Conservation (phyloP, 1,284 basidiomycete species). For the Moesziomyces sp. region DNA sequence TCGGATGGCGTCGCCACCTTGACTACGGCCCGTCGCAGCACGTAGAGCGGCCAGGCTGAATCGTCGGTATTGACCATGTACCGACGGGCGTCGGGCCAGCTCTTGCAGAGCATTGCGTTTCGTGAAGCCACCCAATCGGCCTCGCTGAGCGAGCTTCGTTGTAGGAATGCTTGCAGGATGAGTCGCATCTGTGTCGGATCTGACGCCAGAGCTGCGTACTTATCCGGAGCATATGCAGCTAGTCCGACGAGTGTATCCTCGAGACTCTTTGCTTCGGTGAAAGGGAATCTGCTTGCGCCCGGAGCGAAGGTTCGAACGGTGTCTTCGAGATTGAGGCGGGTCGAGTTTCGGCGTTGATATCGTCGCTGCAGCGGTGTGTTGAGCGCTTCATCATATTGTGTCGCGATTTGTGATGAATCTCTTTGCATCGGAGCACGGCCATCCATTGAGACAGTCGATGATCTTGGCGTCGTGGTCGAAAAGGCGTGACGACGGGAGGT, state of each 20-base stretch:
- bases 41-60: slow-evolving; percentile 18
- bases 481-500: background rate
- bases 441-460: background rate
- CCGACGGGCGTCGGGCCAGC: slow-evolving; percentile 27
- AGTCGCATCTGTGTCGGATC: background rate
- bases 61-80: slow-evolving; percentile 29
- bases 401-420: too few species aligned
- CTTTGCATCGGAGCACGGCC: background rate
- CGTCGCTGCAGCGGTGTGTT: background rate
- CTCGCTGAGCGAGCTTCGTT: background rate
- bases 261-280: slow-evolving; percentile 13
- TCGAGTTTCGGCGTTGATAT: background rate
- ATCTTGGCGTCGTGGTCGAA: background rate
- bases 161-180: slow-evolving; percentile 6
- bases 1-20: slow-evolving; percentile 26
- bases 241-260: slow-evolving; percentile 10
- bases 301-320: slow-evolving; percentile 7
- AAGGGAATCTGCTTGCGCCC: background rate
- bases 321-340: background rate
- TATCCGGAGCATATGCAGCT: background rate
- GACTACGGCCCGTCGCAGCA: slow-evolving; percentile 14
- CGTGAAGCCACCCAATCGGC: slow-evolving; percentile 17
- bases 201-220: background rate
- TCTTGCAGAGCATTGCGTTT: slow-evolving; percentile 29
- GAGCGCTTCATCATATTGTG: background rate